Base-by-base conservation (phyloP, 192 early-diverging fungal genomes). In the Entomortierella chlamydospora region DNA sequence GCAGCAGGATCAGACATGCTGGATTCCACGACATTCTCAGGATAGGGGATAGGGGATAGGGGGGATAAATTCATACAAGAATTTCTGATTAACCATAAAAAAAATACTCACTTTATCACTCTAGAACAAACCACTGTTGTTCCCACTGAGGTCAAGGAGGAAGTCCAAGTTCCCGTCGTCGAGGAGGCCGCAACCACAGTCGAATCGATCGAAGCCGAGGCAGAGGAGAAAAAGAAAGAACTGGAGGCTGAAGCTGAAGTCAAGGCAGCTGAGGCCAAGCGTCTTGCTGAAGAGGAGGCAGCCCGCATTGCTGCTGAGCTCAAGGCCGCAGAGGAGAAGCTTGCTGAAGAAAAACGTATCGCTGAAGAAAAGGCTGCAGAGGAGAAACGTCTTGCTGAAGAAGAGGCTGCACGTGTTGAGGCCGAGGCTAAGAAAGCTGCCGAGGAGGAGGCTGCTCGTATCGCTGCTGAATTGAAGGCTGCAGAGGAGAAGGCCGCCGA, bases 71-170 rank as follows among this genome's bases (percentile, higher is more conserved):
- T n/a, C n/a, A n/a, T n/a, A n/a, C n/a, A n/a, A n/a, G n/a, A n/a
- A n/a, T n/a, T n/a, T n/a, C n/a, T n/a, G n/a, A n/a, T n/a, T n/a
- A n/a, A n/a, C n/a, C n/a, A n/a, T n/a, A n/a, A n/a, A n/a, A n/a
- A n/a, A n/a, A n/a, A n/a, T n/a, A n/a, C n/a, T n/a, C n/a, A n/a
- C n/a, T n/a, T n/a, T n/a, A n/a, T n/a, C n/a, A n/a, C n/a, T n/a
- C n/a, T 74, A 74, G 72, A 74, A 63, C 64, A 67, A 61, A 49
- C 54, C 33, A 59, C 39, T 33, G 39, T 51, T 57, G 64, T 63
- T 25, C 57, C 53, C 25, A n/a, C 58, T 29, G 34, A 53, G 37
- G 41, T 61, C 68, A 60, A 70, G 68, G 61, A 72, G 6, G 26
- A 47, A 8, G 29, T 22, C 37, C 29, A 57, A n/a, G 29, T 42